A percentile compares a stretch with the other conserved stretches of the same genome.
Evolutionary conservation across 805 yeast genomes (phyloP).

Genomic region (Yarrowia bubula): DNA sequence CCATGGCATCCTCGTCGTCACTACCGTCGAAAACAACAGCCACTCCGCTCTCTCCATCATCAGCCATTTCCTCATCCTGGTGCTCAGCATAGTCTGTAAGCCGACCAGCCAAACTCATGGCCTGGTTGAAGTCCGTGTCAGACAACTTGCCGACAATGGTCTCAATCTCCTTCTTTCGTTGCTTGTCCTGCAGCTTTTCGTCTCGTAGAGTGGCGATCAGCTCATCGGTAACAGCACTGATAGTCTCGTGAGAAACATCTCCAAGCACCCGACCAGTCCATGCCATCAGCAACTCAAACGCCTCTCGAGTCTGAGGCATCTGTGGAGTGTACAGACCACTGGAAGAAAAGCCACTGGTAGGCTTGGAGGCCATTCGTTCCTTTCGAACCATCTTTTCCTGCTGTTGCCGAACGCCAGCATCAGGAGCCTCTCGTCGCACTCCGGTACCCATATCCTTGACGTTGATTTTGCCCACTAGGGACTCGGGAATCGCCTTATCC

Average conservation of each 20-base stretch:
- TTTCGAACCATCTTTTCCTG: conserved; percentile 7
- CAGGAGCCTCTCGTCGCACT: conserved; percentile 33
- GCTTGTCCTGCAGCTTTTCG: conserved; percentile 45
- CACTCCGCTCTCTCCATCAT: conserved; percentile 46
- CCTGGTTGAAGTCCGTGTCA: conserved; percentile 48
- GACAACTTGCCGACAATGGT: conserved; percentile 48
- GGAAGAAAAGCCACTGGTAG: neutral
- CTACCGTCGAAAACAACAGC: conserved; percentile 45
- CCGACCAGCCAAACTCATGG: conserved; percentile 46
- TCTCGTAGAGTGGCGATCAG: conserved; percentile 54
- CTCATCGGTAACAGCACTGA: conserved; percentile 58
- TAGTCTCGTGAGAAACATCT: conserved; percentile 73
- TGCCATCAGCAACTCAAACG: conserved; percentile 56
- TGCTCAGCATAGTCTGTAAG: conserved; percentile 50
- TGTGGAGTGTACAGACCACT: conserved; percentile 55
- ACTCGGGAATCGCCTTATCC: conserved; percentile 63
- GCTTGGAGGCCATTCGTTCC: conserved; percentile 4
- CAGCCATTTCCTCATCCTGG: conserved; percentile 30
- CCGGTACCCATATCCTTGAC: conserved; percentile 68
- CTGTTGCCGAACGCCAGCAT: conserved; percentile 18
- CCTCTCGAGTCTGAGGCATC: conserved; percentile 49
- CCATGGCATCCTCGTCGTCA: conserved; percentile 36
- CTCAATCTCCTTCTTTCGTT: conserved; percentile 52
- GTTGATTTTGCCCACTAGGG: conserved; percentile 67
- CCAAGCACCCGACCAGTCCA: conserved; percentile 59